A percentile compares a stretch with the other conserved stretches of the same genome.
Evolutionary conservation across 2,329 filamentous ascomycete genomes (phyloP).

Genomic region (Nectriaceae sp.): DNA sequence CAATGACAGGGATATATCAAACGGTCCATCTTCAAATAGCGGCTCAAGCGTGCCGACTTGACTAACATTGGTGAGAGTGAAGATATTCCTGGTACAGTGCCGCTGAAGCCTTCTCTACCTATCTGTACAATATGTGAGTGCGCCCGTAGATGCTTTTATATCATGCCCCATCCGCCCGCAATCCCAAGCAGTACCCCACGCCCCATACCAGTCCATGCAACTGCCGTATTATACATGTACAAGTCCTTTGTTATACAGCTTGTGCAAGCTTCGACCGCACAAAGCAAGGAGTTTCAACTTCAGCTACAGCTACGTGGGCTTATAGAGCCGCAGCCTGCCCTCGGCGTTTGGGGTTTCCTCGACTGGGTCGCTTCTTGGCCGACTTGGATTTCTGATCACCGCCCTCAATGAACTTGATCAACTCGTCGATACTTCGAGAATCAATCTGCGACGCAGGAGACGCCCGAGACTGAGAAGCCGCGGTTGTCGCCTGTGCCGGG

Average conservation of each 20-base stretch:
- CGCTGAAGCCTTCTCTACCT: conserved; percentile 13
- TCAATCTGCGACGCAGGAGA: conserved; percentile 53
- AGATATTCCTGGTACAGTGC: conserved; percentile 26
- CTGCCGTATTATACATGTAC: conserved; percentile 19
- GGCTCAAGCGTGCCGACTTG: background rate
- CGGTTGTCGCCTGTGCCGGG: conserved; percentile 27
- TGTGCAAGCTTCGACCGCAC: conserved; percentile 1
- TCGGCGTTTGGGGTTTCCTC: conserved; percentile 58
- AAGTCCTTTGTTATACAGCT: conserved; percentile 21
- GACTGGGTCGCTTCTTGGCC: conserved; percentile 57
- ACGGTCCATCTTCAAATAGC: no score
- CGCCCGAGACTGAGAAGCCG: conserved; percentile 34
- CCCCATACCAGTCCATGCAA: conserved; percentile 12
- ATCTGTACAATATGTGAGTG: conserved; percentile 25
- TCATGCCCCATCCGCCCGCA: conserved; percentile 9
- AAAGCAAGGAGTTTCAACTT: background rate
- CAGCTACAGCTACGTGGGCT: background rate
- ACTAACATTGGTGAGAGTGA: conserved; percentile 21
- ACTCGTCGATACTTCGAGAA: conserved; percentile 85
- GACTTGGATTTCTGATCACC: conserved; percentile 53
- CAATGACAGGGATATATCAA: no score
- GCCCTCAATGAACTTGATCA: conserved; percentile 94
- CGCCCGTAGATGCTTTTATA: conserved; percentile 26
- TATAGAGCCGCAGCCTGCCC: conserved; percentile 34
- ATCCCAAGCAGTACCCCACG: conserved; percentile 10